A percentile compares a stretch with the other conserved stretches of the same genome.
These are phyloP conservation scores for Beauveria caledonica DNA, from an alignment of 2,329 filamentous ascomycete species.

Conservation along the genomic window DNA sequence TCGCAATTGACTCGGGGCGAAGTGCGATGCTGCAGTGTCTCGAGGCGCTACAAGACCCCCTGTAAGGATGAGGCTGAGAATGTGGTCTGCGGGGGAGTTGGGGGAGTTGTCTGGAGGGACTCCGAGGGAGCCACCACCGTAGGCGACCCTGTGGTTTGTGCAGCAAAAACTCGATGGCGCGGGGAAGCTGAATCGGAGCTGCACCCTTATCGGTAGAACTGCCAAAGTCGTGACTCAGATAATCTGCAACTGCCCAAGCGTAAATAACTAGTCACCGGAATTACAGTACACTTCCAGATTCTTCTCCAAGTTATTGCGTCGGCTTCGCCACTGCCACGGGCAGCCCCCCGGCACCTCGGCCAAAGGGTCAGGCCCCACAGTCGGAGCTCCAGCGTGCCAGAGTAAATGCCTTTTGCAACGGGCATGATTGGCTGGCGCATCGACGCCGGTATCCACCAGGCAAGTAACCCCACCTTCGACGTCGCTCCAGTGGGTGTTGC, in stretches of 20 bases:
- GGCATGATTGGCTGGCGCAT: neutral
- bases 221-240: too few relatives aligned
- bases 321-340: neutral
- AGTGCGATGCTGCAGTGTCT: neutral
- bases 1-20: neutral
- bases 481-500: neutral
- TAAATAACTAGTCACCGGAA: neutral
- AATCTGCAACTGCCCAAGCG: neutral
- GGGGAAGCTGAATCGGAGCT: neutral
- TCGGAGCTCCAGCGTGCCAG: neutral
- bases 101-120: neutral
- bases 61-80: slow-evolving; percentile 3
- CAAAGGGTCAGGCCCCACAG: neutral
- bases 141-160: neutral
- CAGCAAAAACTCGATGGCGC: neutral
- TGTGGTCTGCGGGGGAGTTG: slow-evolving; percentile 1
- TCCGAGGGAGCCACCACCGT: neutral
- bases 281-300: too few relatives aligned
- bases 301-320: neutral
- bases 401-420: neutral
- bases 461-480: neutral
- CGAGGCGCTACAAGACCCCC: neutral
- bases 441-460: neutral
- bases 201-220: too few relatives aligned
- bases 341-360: slow-evolving; percentile 6